Base-by-base conservation (phyloP, 2,329 filamentous ascomycete genomes). In the Penicillium crustosum region DNA sequence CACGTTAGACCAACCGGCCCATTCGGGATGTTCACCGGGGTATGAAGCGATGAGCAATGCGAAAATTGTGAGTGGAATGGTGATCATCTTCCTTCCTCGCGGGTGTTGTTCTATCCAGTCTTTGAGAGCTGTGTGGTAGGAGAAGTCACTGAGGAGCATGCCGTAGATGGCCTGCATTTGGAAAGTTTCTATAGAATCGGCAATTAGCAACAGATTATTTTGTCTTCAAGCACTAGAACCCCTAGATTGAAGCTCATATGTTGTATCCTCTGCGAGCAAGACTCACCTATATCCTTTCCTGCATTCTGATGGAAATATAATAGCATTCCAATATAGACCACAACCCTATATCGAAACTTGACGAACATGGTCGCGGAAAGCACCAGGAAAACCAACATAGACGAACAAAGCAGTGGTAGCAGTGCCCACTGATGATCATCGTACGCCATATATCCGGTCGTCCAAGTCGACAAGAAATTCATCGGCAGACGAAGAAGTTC, bases 381-480 rank as follows among this genome's bases (percentile, higher is more conserved):
- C 29, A 79, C 66, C 6, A 81, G 73, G 60, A 81, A 83, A 36
- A 82, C 78, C 61, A 80, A 73, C 74, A 83, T 82, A 0, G 80
- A 79, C 12, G 79, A 79, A 56, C 79, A 70, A 6, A 83, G 67
- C 48, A 83, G 69, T 13, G 79, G 80, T 29, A 81, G 69, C 64
- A 83, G 75, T 3, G 81, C 80, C 82, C 82, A 84, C 64, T 83
- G 82, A 59, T 83, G 81, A 55, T 82, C 77, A 64, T 84, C 82
- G 54, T 81, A 83, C 9, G 77, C 73, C 70, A 81, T 82, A 64
- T 78, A 78, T 1, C 77, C 77, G 52, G 75, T 79, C 13, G 80
- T 81, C 82, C 82, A 84, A 12, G 77, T 78, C 10, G 70, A 74
- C 25, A 81, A 70, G 61, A 81, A 79, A 59, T 78, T 78, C 57